These are phyloP conservation scores for Beauveria sp. DNA, from an alignment of 2,329 filamentous ascomycete species.

Conservation along the genomic window DNA sequence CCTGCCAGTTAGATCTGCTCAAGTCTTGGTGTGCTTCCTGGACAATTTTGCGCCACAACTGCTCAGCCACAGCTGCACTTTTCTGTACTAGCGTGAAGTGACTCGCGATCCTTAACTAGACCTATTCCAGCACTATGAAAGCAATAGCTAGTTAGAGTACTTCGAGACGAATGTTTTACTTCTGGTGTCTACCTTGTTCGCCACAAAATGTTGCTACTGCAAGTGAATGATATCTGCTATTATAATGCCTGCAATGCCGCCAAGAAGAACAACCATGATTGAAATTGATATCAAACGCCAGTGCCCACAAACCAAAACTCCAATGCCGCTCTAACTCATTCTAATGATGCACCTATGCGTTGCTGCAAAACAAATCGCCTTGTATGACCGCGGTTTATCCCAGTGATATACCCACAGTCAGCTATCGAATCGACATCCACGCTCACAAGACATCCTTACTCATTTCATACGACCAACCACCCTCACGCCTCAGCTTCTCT, in stretches of 20 bases:
- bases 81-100: too few relatives aligned
- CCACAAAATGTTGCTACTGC: neutral
- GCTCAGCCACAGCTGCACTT: too few relatives aligned
- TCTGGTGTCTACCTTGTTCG: neutral
- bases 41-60: too few relatives aligned
- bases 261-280: neutral
- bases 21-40: too few relatives aligned
- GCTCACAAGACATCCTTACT: slow-evolving; percentile 37
- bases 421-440: neutral
- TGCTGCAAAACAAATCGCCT: neutral
- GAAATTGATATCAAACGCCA: slow-evolving; percentile 6
- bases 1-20: too few relatives aligned
- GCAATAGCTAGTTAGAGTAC: too few relatives aligned
- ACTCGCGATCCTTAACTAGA: too few relatives aligned
- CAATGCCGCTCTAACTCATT: neutral
- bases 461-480: slow-evolving; percentile 72
- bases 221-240: neutral
- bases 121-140: too few relatives aligned
- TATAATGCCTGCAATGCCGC: neutral
- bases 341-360: slow-evolving; percentile 3
- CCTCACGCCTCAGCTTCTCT: slow-evolving; percentile 71
- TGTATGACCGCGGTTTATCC: neutral
- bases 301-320: neutral
- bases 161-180: too few relatives aligned
- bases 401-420: neutral